Conservation (phyloP, 371 early-diverging fungal genomes). For the Apophysomyces variabilis region DNA sequence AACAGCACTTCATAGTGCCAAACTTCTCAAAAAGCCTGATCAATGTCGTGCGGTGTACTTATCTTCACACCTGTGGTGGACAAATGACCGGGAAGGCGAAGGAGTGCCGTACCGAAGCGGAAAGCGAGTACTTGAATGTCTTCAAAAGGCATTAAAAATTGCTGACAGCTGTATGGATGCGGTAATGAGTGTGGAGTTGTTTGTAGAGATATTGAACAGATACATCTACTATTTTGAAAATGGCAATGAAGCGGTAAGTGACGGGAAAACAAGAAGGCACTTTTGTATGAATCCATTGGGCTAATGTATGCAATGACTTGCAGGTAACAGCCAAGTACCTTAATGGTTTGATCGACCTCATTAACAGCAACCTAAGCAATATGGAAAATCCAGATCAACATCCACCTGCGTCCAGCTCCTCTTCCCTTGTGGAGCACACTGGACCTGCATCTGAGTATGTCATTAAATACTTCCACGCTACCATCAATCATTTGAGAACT, state of each 20-base stretch:
- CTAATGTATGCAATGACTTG: conserved; percentile 3
- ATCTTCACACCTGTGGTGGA: conserved; percentile 90
- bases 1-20: conserved; percentile 81
- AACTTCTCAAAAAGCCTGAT: conserved; percentile 88
- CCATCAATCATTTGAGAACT: conserved; percentile 56
- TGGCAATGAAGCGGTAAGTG: conserved; percentile 69
- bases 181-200: conserved; percentile 79
- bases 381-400: conserved; percentile 63
- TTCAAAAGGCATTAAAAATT: conserved; percentile 89
- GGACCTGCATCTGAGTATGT: conserved; percentile 63
- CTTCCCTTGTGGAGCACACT: conserved; percentile 57
- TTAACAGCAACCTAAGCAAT: conserved; percentile 63
- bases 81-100: conserved; percentile 39
- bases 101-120: conserved; percentile 71
- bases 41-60: conserved; percentile 85
- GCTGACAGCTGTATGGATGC: conserved; percentile 91
- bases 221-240: conserved; percentile 89
- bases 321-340: conserved; percentile 79
- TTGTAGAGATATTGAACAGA: conserved; percentile 90
- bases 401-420: conserved; percentile 55
- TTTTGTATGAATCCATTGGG: conserved; percentile 26
- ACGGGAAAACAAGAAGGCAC: too few species aligned
- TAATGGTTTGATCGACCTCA: conserved; percentile 83
- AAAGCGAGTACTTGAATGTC: conserved; percentile 79
- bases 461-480: conserved; percentile 67